Base-by-base conservation (phyloP, 441 rosid genomes). In the Eugenia klotzschiana region DNA sequence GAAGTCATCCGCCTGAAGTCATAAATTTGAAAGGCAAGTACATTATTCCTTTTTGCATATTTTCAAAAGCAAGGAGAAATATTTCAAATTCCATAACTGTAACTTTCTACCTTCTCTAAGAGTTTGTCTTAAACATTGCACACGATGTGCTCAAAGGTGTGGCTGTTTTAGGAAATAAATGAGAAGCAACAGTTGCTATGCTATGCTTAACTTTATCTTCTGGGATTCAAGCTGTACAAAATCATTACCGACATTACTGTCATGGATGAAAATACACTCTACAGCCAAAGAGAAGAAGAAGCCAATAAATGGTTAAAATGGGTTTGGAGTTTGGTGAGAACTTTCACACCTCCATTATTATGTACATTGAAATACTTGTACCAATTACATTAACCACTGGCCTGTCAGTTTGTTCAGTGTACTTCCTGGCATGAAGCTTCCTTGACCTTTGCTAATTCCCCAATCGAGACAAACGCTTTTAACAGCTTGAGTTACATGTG, bases 351-450 rank as follows among this genome's bases (percentile, higher is more conserved):
- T 27, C 54, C 33, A 20, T 74, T 8, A 53, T 51, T 56, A 23
- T 50, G 52, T 84, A n/a, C 49, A 84, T 80, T 7, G 81, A 41
- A 74, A 41, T 57, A 69, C 27, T 51, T 37, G 84, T 53, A 29
- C 50, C 57, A 49, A 80, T 69, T 33, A 80, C 33, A 58, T 57
- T 60, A 51, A 82, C 12, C 22, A 50, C 52, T 85, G 25, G 72
- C 50, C 86, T 85, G 87, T 81, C 89, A 79, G 18, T 40, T 84
- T 87, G 83, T 83, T 82, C 84, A 77, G 56, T 73, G 77, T 37
- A 69, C 46, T 69, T 69, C 43, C 46, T 18, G 77, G 37, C 77
- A 79, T 54, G 88, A 83, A 87, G 82, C 86, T 84, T 88, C 87
- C 88, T 74, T 60, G 52, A 53, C 73, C 74, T 84, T 54, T 84